Conservation (phyloP, 2,329 filamentous ascomycete species). For the Mycosphaerella sp. region DNA sequence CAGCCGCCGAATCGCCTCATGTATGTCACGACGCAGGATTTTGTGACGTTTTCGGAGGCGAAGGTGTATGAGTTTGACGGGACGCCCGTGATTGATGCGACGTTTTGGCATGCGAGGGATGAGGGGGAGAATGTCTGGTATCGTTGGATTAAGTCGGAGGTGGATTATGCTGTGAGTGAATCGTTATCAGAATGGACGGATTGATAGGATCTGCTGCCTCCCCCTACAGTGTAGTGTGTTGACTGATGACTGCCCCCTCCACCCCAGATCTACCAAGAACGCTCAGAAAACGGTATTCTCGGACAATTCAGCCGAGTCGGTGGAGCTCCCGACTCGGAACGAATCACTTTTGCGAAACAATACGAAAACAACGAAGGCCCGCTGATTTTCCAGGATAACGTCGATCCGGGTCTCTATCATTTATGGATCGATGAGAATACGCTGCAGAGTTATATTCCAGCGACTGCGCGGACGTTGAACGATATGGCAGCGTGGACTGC, state of each 20-base stretch:
- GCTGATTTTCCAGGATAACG: slow-evolving; percentile 19
- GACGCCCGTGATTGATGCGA: slow-evolving; percentile 20
- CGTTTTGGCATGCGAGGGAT: slow-evolving; percentile 12
- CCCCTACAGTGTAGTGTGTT: too few relatives aligned
- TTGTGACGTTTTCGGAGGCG: slow-evolving; percentile 17
- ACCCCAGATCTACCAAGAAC: slow-evolving; percentile 17
- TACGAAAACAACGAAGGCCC: slow-evolving; percentile 19
- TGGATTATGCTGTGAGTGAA: slow-evolving; percentile 9
- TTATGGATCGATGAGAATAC: slow-evolving; percentile 21
- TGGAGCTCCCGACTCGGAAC: slow-evolving; percentile 8
- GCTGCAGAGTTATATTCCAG: slow-evolving; percentile 18
- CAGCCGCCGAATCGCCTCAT: slow-evolving; percentile 18
- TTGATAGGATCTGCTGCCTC: too few relatives aligned
- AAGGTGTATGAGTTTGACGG: slow-evolving; percentile 17
- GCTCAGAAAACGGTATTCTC: slow-evolving; percentile 15
- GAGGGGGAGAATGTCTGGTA: slow-evolving; percentile 19
- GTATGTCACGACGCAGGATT: slow-evolving; percentile 20
- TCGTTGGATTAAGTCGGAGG: slow-evolving; percentile 18
- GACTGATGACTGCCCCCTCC: too few relatives aligned
- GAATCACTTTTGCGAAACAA: slow-evolving; percentile 16
- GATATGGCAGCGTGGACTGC: slow-evolving; percentile 17
- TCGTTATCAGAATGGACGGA: too few relatives aligned
- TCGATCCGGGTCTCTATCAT: slow-evolving; percentile 18
- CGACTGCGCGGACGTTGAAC: slow-evolving; percentile 17
- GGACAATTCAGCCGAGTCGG: slow-evolving; percentile 18